Conservation (phyloP, 306 rosid species). For the Castanospermum australe region DNA sequence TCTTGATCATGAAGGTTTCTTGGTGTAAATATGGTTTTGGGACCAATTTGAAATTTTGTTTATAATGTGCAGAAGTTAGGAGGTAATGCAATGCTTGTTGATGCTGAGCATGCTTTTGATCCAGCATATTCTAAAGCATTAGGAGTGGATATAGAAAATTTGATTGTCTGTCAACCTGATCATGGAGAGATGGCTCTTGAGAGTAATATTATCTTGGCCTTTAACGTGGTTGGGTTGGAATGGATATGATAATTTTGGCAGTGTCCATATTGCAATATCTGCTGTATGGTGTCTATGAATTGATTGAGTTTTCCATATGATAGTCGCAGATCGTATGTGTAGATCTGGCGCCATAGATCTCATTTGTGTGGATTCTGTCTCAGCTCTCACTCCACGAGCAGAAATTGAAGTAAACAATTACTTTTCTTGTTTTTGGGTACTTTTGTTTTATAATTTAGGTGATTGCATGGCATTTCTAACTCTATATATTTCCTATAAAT, state of each 20-base stretch:
- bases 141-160: constrained; percentile 97
- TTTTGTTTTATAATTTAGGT: background rate
- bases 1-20: background rate
- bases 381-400: constrained; percentile 98
- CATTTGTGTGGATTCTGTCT: constrained; percentile 94
- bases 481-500: constrained; percentile 1
- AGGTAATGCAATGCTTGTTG: constrained; percentile 99
- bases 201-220: constrained; percentile 55
- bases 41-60: constrained; percentile 29
- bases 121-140: constrained; percentile 93
- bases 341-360: constrained; percentile 99
- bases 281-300: constrained; percentile 15
- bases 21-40: constrained; percentile 3
- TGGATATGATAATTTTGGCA: constrained; percentile 9
- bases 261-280: constrained; percentile 14
- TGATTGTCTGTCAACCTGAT: constrained; percentile 98
- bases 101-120: constrained; percentile 99
- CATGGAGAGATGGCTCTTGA: constrained; percentile 99
- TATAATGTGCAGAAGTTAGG: constrained; percentile 74
- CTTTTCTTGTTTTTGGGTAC: constrained; percentile 10
- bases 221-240: constrained; percentile 30
- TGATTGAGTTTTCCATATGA: constrained; percentile 36
- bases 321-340: constrained; percentile 99
- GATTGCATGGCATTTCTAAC: constrained; percentile 28
- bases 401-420: constrained; percentile 76